These are phyloP conservation scores for Penicillium alfredii DNA, from an alignment of 495 filamentous ascomycete genomes.

Conservation along the genomic window DNA sequence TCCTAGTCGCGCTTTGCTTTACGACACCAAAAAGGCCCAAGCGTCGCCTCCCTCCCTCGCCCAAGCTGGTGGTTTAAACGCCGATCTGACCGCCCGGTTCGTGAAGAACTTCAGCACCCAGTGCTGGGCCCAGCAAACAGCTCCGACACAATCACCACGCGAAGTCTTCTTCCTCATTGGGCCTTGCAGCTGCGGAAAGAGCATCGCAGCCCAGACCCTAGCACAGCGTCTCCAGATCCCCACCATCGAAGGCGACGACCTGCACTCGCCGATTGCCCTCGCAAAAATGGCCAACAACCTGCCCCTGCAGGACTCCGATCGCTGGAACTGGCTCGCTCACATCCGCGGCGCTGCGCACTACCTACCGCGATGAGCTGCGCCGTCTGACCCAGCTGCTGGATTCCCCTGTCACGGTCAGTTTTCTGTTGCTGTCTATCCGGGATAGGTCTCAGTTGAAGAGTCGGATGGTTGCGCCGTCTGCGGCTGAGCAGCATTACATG, in stretches of 20 bases:
- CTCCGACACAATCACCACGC: not conserved
- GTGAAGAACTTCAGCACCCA: conserved; percentile 14
- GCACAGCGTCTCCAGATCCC: conserved; percentile 9
- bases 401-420: conserved; percentile 20
- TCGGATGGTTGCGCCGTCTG: conserved; percentile 6
- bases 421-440: conserved; percentile 10
- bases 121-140: conserved; percentile 9
- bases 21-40: conserved; percentile 20
- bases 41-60: conserved; percentile 13
- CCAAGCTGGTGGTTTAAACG: conserved; percentile 8
- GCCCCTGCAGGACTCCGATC: conserved; percentile 16
- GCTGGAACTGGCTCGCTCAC: conserved; percentile 25
- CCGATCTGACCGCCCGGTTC: conserved; percentile 8
- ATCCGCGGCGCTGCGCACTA: conserved; percentile 19
- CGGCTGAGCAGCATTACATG: conserved; percentile 23
- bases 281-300: conserved; percentile 17
- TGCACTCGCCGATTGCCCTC: conserved; percentile 18
- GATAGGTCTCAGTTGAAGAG: conserved; percentile 8
- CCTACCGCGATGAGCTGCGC: conserved; percentile 20
- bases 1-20: conserved; percentile 14
- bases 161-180: conserved; percentile 22
- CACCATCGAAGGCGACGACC: conserved; percentile 20
- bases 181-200: conserved; percentile 22
- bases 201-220: conserved; percentile 13
- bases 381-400: conserved; percentile 13